Conservation (phyloP, 2,329 filamentous ascomycete species). For the Claviceps quebecensis region DNA sequence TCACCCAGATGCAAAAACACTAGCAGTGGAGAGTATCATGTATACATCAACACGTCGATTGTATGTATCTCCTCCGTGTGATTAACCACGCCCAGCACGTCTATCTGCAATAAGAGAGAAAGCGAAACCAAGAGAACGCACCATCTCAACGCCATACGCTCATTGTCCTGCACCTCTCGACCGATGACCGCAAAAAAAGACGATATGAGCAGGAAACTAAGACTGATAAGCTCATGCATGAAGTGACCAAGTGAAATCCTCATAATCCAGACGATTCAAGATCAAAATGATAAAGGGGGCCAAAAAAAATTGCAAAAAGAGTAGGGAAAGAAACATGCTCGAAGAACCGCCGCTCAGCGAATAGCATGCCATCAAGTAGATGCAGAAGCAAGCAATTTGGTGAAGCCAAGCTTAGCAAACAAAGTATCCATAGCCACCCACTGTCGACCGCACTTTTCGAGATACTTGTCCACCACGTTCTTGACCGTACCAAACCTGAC, state of each 20-base stretch:
- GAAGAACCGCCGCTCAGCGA: not conserved
- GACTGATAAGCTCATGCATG: not conserved
- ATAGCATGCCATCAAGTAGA: not conserved
- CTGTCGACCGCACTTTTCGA: constrained; percentile 79
- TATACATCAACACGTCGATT: too few relatives aligned
- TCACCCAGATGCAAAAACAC: too few relatives aligned
- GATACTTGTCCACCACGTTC: constrained; percentile 64
- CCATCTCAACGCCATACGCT: too few relatives aligned
- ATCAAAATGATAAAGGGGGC: too few relatives aligned
- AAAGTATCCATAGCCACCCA: constrained; percentile 90
- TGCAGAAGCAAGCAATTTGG: constrained; percentile 14
- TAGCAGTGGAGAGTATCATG: too few relatives aligned
- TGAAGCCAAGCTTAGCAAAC: constrained; percentile 55
- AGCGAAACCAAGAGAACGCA: too few relatives aligned
- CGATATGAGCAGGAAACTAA: too few relatives aligned
- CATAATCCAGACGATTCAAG: not conserved
- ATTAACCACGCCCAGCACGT: too few relatives aligned
- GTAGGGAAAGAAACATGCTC: not conserved
- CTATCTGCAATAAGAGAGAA: too few relatives aligned
- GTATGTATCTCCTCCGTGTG: too few relatives aligned
- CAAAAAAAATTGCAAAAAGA: not conserved
- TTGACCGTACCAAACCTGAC: constrained; percentile 63
- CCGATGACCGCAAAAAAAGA: too few relatives aligned
- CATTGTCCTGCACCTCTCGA: too few relatives aligned
- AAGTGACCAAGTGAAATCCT: not conserved